phyloP scores from a whole-genome alignment of 2,329 filamentous ascomycete species.

The Trichoderma arundinaceum region DNA sequence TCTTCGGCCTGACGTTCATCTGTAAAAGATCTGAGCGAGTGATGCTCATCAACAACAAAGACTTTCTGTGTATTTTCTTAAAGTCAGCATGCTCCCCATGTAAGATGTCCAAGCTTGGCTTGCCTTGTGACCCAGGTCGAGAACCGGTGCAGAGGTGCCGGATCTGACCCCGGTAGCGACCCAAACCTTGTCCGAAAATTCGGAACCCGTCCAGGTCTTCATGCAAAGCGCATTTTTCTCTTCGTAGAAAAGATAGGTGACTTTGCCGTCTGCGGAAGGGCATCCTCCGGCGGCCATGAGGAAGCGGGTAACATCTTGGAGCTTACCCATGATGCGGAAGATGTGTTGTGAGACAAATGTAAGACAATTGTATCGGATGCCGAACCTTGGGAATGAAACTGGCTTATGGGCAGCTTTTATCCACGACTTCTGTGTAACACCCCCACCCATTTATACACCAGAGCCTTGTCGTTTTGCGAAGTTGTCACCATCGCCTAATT shows the following conservation, averaged over 20 bases:
- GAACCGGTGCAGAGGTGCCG: slow-evolving; percentile 8
- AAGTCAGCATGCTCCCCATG: background rate
- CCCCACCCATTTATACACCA: too few species aligned
- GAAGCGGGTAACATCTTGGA: background rate
- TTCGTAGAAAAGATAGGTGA: background rate
- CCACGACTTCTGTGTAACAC: too few species aligned
- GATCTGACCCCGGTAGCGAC: background rate
- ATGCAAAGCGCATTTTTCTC: background rate
- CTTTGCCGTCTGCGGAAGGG: background rate
- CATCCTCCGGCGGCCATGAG: slow-evolving; percentile 7
- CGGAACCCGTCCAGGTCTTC: background rate
- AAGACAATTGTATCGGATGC: too few species aligned
- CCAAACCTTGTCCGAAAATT: background rate
- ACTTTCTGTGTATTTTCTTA: background rate
- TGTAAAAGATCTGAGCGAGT: slow-evolving; percentile 5
- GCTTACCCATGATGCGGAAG: slow-evolving; percentile 5
- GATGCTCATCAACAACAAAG: background rate
- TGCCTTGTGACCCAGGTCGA: background rate
- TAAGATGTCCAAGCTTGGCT: background rate
- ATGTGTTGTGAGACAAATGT: background rate
- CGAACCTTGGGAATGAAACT: too few species aligned
- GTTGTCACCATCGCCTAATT: too few species aligned
- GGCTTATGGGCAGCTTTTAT: too few species aligned
- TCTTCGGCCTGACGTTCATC: background rate
- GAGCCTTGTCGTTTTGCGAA: too few species aligned